Percentiles rank a stretch among this genome's conserved stretches.
Conservation (phyloP, 2,329 filamentous ascomycete genomes). For the Penicillium brasilianum region DNA sequence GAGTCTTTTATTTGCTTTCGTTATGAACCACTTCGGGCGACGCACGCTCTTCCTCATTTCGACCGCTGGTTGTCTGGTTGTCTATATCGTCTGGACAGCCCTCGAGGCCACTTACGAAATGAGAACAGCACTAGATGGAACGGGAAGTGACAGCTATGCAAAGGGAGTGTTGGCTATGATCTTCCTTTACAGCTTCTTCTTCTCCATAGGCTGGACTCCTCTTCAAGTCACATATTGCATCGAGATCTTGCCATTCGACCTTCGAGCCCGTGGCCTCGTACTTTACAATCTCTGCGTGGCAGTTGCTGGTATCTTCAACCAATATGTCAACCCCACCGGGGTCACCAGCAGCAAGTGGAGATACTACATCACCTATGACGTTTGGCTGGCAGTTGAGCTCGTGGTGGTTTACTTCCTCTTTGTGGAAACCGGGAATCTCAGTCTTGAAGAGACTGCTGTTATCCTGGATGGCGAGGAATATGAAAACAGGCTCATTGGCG, state of each 20-base stretch:
- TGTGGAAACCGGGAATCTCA: slow-evolving; percentile 18
- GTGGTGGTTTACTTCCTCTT: slow-evolving; percentile 33
- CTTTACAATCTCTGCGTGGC: slow-evolving; percentile 42
- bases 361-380: slow-evolving; percentile 41
- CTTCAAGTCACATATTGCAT: slow-evolving; percentile 36
- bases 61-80: slow-evolving; percentile 23
- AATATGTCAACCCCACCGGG: slow-evolving; percentile 43
- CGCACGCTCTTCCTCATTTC: slow-evolving; percentile 49
- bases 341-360: slow-evolving; percentile 29
- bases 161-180: slow-evolving; percentile 55
- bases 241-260: slow-evolving; percentile 59
- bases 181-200: slow-evolving; percentile 52
- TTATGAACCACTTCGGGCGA: slow-evolving; percentile 54
- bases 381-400: slow-evolving; percentile 36
- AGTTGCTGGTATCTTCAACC: slow-evolving; percentile 54
- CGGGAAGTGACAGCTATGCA: slow-evolving; percentile 26
- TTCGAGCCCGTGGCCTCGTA: slow-evolving; percentile 61
- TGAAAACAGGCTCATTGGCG: slow-evolving; percentile 11
- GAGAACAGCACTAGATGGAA: slow-evolving; percentile 9
- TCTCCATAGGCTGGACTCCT: slow-evolving; percentile 41
- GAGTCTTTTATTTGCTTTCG: slow-evolving; percentile 59
- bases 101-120: slow-evolving; percentile 14
- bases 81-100: slow-evolving; percentile 17
- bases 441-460: slow-evolving; percentile 32
- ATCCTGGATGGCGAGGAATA: slow-evolving; percentile 37